A percentile compares a stretch with the other conserved stretches of the same genome.
Evolutionary conservation across 768 basidiomycete species (phyloP).

Genomic region (Suillus brevipes): DNA sequence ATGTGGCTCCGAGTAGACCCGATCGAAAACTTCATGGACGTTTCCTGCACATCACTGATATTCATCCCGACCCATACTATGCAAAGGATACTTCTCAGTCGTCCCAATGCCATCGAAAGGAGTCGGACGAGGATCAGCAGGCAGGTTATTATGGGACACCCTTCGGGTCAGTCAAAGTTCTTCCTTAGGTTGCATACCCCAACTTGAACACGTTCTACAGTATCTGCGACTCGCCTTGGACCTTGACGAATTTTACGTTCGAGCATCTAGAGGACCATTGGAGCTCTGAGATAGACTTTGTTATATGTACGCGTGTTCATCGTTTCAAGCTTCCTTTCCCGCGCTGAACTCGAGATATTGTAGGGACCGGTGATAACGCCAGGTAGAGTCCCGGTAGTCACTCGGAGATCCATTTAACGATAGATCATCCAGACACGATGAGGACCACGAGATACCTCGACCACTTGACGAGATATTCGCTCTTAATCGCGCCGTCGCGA

Average conservation of each 20-base stretch:
- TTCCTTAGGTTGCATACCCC: not conserved
- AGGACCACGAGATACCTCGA: conserved; percentile 77
- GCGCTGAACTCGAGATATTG: not conserved
- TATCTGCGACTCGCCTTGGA: conserved; percentile 81
- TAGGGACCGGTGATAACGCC: conserved; percentile 80
- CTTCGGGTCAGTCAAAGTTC: conserved; percentile 51
- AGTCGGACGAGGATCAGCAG: conserved; percentile 52
- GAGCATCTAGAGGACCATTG: conserved; percentile 78
- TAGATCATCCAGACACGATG: conserved; percentile 66
- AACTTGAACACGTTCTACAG: conserved; percentile 4
- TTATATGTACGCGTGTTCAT: conserved; percentile 60
- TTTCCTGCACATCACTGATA: conserved; percentile 82
- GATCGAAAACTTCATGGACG: conserved; percentile 60
- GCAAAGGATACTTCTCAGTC: conserved; percentile 46
- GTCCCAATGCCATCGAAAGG: conserved; percentile 66
- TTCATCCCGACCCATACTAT: conserved; percentile 81
- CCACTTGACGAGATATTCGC: conserved; percentile 78
- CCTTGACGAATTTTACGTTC: conserved; percentile 78
- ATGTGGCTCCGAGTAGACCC: conserved; percentile 18
- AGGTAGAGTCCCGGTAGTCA: conserved; percentile 39
- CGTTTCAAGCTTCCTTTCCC: conserved; percentile 4
- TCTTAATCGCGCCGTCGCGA: conserved; percentile 65
- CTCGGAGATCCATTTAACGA: not conserved
- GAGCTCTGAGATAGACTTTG: conserved; percentile 86
- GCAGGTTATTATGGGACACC: conserved; percentile 69